These are phyloP conservation scores for Trametes versicolor DNA, from an alignment of 1,284 basidiomycete genomes.

Conservation along the genomic window DNA sequence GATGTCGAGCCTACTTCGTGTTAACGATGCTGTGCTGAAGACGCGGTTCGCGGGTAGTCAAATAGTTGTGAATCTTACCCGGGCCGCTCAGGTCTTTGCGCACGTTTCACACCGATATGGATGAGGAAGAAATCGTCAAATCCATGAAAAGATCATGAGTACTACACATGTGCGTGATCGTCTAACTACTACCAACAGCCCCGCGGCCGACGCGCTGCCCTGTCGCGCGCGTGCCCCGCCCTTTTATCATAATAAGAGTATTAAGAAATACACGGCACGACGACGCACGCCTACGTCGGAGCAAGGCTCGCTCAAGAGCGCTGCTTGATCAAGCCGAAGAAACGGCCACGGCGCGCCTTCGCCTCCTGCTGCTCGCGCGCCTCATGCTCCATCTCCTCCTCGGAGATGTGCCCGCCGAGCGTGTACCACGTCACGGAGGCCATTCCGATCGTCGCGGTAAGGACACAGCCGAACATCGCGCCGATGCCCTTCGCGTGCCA, in stretches of 20 bases:
- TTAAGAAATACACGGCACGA: constrained; percentile 10
- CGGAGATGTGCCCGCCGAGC: constrained; percentile 70
- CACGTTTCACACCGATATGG: not conserved
- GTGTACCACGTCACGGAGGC: constrained; percentile 85
- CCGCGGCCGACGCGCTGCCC: not conserved
- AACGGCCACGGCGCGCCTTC: constrained; percentile 56
- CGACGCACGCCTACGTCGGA: not conserved
- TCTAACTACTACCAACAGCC: constrained; percentile 6
- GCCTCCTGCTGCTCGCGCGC: constrained; percentile 61
- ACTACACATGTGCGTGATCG: constrained; percentile 11
- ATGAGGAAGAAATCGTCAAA: constrained; percentile 2
- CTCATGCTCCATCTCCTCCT: constrained; percentile 83
- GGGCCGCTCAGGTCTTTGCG: no score
- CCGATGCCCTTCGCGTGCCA: constrained; percentile 86
- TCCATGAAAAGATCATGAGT: constrained; percentile 13
- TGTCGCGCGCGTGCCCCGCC: constrained; percentile 1
- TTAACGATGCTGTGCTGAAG: constrained; percentile 8
- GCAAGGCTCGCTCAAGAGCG: constrained; percentile 3
- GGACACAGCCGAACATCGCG: constrained; percentile 86
- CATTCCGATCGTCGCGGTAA: constrained; percentile 87
- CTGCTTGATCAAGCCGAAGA: constrained; percentile 45
- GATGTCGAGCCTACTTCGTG: constrained; percentile 38
- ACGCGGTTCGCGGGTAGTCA: not conserved
- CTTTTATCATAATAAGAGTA: constrained; percentile 18
- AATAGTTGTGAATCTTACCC: not conserved